These are phyloP conservation scores for Thalia dealbata DNA, from an alignment of 176 grass and related monocot genomes.

Conservation along the genomic window DNA sequence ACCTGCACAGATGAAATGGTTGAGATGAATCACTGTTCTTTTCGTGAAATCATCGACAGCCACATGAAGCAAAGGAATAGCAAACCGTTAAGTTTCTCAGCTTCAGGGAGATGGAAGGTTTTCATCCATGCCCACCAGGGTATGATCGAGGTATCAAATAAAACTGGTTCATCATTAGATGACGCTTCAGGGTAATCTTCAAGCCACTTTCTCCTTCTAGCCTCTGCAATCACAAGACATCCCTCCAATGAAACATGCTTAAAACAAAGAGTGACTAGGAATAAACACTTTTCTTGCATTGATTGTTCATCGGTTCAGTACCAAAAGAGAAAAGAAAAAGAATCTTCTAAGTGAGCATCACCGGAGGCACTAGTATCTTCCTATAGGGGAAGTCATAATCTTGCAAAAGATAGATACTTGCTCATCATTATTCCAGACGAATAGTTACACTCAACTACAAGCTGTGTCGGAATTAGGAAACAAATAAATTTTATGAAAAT, in stretches of 20 bases:
- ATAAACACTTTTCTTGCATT: no score
- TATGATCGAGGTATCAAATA: constrained; percentile 71
- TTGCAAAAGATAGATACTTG: no score
- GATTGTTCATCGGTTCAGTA: no score
- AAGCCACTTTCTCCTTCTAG: constrained; percentile 88
- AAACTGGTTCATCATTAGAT: constrained; percentile 29
- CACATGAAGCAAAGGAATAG: not conserved
- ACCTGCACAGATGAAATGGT: constrained; percentile 21
- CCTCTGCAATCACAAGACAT: constrained; percentile 42
- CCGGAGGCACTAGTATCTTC: no score
- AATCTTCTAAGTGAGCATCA: no score
- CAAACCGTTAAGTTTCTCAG: constrained; percentile 84
- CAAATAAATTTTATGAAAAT: not conserved
- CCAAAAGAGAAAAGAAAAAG: no score
- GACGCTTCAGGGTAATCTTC: constrained; percentile 80
- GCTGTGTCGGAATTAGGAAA: not conserved
- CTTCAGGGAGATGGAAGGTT: constrained; percentile 87
- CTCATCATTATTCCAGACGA: no score
- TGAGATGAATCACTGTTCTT: not conserved
- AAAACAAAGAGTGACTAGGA: no score
- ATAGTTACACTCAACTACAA: not conserved
- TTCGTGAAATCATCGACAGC: not conserved
- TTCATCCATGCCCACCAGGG: constrained; percentile 95
- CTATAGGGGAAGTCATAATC: no score
- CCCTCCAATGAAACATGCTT: no score